phyloP scores from a whole-genome alignment of 2,329 filamentous ascomycete species.

The Cercospora sp. region DNA sequence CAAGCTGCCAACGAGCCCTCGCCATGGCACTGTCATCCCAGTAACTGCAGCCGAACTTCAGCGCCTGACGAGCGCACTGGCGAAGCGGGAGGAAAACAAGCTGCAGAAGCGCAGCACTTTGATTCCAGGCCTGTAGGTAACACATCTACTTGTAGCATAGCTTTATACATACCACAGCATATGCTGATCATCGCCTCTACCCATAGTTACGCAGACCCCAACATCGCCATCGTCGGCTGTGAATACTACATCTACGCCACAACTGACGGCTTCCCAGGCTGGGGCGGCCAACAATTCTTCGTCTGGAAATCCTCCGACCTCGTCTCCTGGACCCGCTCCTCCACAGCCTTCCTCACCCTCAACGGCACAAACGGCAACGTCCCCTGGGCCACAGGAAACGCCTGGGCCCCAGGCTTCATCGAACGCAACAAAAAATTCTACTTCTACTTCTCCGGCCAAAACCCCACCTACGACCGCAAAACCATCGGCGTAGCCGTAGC shows the following conservation, averaged over 20 bases:
- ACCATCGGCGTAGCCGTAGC: conserved; percentile 35
- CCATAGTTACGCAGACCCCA: conserved; percentile 45
- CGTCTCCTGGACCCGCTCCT: conserved; percentile 45
- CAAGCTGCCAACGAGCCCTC: conserved; percentile 51
- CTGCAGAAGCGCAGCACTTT: conserved; percentile 17
- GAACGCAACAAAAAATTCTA: conserved; percentile 33
- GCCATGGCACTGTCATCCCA: conserved; percentile 57
- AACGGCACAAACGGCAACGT: conserved; percentile 49
- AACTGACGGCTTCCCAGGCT: conserved; percentile 48
- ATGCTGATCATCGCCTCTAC: neutral
- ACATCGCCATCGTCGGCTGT: conserved; percentile 48
- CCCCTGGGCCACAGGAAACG: conserved; percentile 42
- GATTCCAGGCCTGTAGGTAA: conserved; percentile 26
- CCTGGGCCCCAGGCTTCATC: conserved; percentile 35
- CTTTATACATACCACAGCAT: neutral
- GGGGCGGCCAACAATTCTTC: conserved; percentile 52
- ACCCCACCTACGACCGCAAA: conserved; percentile 32
- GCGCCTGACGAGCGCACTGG: conserved; percentile 14
- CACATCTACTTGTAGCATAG: neutral
- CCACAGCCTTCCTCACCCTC: conserved; percentile 48
- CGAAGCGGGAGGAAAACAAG: conserved; percentile 13
- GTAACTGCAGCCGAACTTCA: conserved; percentile 51
- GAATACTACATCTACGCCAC: conserved; percentile 53
- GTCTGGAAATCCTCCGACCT: conserved; percentile 51
- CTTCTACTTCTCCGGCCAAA: conserved; percentile 38